phyloP scores from a whole-genome alignment of 176 grass and related monocot species.

The Triticum turgidum region DNA sequence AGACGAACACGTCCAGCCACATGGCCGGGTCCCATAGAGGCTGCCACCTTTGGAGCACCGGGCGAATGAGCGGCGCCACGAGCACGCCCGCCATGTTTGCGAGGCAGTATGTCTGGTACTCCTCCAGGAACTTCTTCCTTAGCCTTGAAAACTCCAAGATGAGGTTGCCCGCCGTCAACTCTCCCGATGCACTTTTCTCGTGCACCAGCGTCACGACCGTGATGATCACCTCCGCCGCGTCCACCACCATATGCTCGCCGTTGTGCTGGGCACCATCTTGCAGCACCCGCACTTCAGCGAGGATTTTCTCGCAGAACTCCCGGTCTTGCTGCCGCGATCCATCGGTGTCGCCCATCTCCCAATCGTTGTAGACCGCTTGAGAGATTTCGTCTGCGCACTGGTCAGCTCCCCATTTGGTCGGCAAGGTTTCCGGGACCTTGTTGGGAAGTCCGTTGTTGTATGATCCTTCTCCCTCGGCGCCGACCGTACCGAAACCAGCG shows the following conservation, averaged over 20 bases:
- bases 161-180: constrained; percentile 42
- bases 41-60: constrained; percentile 49
- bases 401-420: constrained; percentile 35
- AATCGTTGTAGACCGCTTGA: background rate
- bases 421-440: background rate
- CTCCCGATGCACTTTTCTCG: constrained; percentile 26
- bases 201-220: background rate
- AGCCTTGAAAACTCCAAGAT: constrained; percentile 38
- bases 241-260: background rate
- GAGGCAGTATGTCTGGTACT: constrained; percentile 48
- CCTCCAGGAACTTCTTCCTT: constrained; percentile 33
- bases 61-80: constrained; percentile 40
- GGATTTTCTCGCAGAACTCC: background rate
- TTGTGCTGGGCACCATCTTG: background rate
- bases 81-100: constrained; percentile 30
- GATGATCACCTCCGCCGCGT: background rate
- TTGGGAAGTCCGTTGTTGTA: background rate
- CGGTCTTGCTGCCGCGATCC: constrained; percentile 1
- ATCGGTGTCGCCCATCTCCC: background rate
- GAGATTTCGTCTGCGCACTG: background rate
- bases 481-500: constrained; percentile 50
- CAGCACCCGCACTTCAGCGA: background rate
- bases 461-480: background rate
- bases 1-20: constrained; percentile 35
- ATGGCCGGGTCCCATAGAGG: constrained; percentile 49